Evolutionary conservation across 805 yeast genomes (phyloP), one percentile per base, ranked within the genome.

Genomic region (Suhomyces xylopsoci): DNA sequence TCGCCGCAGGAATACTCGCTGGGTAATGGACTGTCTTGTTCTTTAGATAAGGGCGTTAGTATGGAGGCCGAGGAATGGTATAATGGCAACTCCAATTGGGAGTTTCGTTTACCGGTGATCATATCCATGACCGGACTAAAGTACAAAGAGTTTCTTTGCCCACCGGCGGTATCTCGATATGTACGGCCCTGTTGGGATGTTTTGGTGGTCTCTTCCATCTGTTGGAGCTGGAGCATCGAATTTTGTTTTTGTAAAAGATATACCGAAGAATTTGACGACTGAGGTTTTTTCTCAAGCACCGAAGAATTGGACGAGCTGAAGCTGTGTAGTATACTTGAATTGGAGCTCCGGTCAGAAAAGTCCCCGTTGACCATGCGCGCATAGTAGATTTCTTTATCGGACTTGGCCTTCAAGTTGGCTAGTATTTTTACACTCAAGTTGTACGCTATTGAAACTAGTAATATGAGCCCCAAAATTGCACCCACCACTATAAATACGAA

Each of bases 41-140:
- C 32, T 12, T 28, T 26, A 38, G 26, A 10, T 8, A 32, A 14
- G 1, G 41, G 48, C 17, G 36, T 10, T 7, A 47, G 20, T 20
- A 47, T 22, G n/a, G 43, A 36, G 22, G 44, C 8, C 7, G 42
- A 34, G 9, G 40, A 40, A 43, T 59, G 61, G 32, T 57, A 52
- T 20, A 58, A 41, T 2, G 65, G 65, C 32, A 59, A 55, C 17
- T 54, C 58, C 14, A 54, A 46, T 34, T 58, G 59, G 6, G 61
- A 56, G 24, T 34, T 36, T 17, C 51, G 47, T 46, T 47, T 54
- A 48, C 49, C 53, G 30, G 47, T 52, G 65, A 66, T 65, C 41
- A 77, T 57, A 51, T 78, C 69, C 54, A 73, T 73, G 3, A 81
- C 79, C 2, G 85, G 85, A 24, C 83, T 79, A 17, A 81, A 70